Evolutionary conservation across 2,329 filamentous ascomycete genomes (phyloP).

Genomic region (Xylariales sp.): DNA sequence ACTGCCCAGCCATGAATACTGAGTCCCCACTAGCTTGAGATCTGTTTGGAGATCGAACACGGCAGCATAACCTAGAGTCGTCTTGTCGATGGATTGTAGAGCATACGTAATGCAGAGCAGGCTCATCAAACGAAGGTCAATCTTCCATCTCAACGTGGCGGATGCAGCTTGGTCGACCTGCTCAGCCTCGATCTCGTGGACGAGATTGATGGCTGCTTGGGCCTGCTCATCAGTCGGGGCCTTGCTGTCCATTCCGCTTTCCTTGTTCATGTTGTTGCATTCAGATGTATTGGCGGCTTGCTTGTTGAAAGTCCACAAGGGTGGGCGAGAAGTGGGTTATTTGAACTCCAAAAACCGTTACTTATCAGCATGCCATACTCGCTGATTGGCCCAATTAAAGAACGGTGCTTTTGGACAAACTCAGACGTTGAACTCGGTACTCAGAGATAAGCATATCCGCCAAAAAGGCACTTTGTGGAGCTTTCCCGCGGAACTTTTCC

Average conservation of each 20-base stretch:
- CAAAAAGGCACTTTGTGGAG: too few species aligned
- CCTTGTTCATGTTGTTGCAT: too few species aligned
- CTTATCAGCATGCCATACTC: too few species aligned
- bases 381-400: too few species aligned
- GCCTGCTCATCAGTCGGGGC: background rate
- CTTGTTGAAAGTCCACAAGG: too few species aligned
- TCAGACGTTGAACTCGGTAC: too few species aligned
- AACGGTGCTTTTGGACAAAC: too few species aligned
- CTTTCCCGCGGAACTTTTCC: too few species aligned
- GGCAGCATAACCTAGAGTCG: constrained; percentile 57
- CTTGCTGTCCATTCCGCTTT: constrained; percentile 2
- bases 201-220: background rate
- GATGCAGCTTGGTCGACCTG: background rate
- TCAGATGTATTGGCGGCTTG: too few species aligned
- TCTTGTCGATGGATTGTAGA: constrained; percentile 31
- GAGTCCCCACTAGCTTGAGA: constrained; percentile 48
- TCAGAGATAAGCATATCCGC: too few species aligned
- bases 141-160: constrained; percentile 8
- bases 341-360: too few species aligned
- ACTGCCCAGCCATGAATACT: constrained; percentile 53
- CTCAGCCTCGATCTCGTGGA: constrained; percentile 1
- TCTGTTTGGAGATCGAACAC: constrained; percentile 61
- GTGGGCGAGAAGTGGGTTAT: too few species aligned
- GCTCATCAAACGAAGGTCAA: constrained; percentile 10
- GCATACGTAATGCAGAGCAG: constrained; percentile 10